phyloP scores from a whole-genome alignment of 345 rosid genomes.

The Sonneratia alba region DNA sequence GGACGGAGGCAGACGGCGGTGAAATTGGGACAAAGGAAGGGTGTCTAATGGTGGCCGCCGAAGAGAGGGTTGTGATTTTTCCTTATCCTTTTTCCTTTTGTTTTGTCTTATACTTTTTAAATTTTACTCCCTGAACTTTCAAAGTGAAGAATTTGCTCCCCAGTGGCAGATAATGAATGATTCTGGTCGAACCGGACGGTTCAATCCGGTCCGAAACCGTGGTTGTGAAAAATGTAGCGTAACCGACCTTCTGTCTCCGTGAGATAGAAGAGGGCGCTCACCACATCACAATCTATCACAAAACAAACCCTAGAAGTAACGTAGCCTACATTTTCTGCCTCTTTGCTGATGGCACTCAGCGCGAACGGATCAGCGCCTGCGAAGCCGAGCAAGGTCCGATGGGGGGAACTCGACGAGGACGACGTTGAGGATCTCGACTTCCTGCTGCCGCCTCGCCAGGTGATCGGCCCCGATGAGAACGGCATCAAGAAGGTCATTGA shows the following conservation, averaged over 20 bases:
- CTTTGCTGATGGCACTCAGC: constrained; percentile 1
- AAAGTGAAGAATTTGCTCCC: too few relatives aligned
- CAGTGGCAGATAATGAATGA: too few relatives aligned
- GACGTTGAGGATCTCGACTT: constrained; percentile 60
- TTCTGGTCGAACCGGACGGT: too few relatives aligned
- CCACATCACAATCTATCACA: neutral
- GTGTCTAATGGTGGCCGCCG: neutral
- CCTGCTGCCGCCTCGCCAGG: constrained; percentile 65
- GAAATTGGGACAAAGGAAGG: neutral
- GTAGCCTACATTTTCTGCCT: neutral
- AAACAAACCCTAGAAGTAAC: neutral
- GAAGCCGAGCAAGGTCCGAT: constrained; percentile 31
- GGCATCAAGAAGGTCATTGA: constrained; percentile 65
- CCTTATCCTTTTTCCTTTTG: neutral
- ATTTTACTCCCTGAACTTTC: too few relatives aligned
- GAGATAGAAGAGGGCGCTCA: too few relatives aligned
- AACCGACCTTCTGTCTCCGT: too few relatives aligned
- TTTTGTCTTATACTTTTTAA: too few relatives aligned
- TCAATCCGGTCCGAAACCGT: too few relatives aligned
- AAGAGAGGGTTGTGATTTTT: neutral
- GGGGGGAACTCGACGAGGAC: constrained; percentile 74
- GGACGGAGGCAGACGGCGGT: neutral
- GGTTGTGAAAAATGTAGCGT: too few relatives aligned
- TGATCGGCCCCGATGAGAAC: constrained; percentile 67
- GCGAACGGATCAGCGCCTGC: constrained; percentile 11